Evolutionary conservation across 345 rosid species (phyloP).

Genomic region (Erodium maritimum): DNA sequence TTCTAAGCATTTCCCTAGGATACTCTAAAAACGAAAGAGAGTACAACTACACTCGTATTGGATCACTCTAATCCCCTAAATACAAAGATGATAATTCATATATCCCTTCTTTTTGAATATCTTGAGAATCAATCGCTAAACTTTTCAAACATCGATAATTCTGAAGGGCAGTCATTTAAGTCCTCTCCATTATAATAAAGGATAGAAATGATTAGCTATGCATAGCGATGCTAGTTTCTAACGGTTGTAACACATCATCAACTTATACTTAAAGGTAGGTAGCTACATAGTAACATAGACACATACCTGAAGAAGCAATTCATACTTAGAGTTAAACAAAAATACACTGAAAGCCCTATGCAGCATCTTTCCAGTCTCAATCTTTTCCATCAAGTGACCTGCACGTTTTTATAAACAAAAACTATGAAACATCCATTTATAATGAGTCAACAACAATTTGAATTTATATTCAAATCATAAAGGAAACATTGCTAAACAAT

Average conservation of each 20-base stretch:
- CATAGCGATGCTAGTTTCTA: not conserved
- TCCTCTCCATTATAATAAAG: not conserved
- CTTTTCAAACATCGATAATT: not conserved
- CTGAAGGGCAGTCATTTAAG: not conserved
- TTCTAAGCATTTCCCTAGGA: no score
- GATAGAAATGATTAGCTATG: not conserved
- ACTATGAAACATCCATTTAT: not conserved
- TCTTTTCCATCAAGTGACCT: constrained; percentile 98
- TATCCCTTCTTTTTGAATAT: no score
- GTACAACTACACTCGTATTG: no score
- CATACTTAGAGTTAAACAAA: constrained; percentile 83
- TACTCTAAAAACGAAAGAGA: no score
- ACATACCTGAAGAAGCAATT: constrained; percentile 90
- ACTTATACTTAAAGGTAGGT: not conserved
- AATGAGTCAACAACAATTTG: not conserved
- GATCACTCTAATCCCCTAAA: not conserved
- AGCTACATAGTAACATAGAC: not conserved
- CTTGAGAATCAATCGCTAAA: not conserved
- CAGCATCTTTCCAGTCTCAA: constrained; percentile 57
- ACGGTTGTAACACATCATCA: not conserved
- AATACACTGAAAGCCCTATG: constrained; percentile 98
- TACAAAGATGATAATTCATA: not conserved
- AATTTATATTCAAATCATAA: not conserved
- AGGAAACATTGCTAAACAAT: no score
- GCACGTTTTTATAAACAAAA: constrained; percentile 14